Conservation (phyloP, 352 stramenopile genomes). For the Phytophthora agathidicida region DNA sequence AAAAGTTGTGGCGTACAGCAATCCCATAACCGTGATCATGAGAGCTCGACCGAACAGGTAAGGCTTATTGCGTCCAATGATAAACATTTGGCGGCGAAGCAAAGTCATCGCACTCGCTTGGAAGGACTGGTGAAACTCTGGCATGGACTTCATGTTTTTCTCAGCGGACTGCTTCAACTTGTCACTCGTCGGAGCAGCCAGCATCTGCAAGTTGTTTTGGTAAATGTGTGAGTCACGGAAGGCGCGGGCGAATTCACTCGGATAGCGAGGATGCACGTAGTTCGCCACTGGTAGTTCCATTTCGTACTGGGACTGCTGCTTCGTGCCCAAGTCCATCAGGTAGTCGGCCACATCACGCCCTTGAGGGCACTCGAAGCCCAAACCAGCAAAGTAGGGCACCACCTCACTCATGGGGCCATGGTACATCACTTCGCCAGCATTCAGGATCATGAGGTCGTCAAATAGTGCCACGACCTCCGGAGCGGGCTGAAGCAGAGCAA, state of each 20-base stretch:
- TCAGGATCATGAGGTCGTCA: constrained; percentile 57
- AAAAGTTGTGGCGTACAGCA: constrained; percentile 48
- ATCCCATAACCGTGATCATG: constrained; percentile 52
- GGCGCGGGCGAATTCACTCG: constrained; percentile 45
- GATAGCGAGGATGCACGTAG: constrained; percentile 19
- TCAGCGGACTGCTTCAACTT: constrained; percentile 81
- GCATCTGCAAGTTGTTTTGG: constrained; percentile 57
- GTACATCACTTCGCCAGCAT: constrained; percentile 51
- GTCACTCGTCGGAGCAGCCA: constrained; percentile 85
- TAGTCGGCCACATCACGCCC: constrained; percentile 44
- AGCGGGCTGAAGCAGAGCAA: constrained; percentile 85
- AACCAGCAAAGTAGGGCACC: constrained; percentile 35
- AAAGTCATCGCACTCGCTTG: constrained; percentile 33
- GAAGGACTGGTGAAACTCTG: constrained; percentile 38
- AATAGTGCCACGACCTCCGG: constrained; percentile 60
- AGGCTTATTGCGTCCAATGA: constrained; percentile 62
- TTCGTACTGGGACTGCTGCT: constrained; percentile 39
- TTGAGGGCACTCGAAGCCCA: constrained; percentile 38
- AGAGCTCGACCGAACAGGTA: constrained; percentile 49
- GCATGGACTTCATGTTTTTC: constrained; percentile 38
- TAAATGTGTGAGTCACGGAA: constrained; percentile 50
- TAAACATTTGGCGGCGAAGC: constrained; percentile 61
- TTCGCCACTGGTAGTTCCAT: constrained; percentile 9
- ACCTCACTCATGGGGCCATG: constrained; percentile 39
- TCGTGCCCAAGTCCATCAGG: constrained; percentile 46